phyloP scores from a whole-genome alignment of 31 red algal species.

The Asparagopsis taxiformis region DNA sequence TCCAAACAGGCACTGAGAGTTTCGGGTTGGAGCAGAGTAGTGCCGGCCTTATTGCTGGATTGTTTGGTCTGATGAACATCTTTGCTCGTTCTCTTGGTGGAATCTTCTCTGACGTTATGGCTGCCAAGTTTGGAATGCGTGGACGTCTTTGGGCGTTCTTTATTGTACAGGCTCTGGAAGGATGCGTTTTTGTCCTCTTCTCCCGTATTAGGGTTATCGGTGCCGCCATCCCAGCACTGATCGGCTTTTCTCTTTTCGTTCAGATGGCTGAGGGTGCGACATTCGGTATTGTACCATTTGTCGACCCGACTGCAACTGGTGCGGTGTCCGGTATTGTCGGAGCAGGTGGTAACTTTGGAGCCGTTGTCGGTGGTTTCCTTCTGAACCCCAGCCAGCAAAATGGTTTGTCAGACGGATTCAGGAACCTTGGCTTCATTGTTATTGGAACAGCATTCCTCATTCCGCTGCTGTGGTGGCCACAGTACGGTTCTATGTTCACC shows the following conservation, averaged over 20 bases:
- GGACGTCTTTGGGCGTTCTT: constrained; percentile 96
- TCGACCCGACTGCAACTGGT: constrained; percentile 85
- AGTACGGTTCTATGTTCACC: constrained; percentile 72
- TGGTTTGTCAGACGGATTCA: constrained; percentile 58
- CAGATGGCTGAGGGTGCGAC: constrained; percentile 87
- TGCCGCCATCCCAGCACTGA: constrained; percentile 73
- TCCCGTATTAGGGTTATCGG: constrained; percentile 68
- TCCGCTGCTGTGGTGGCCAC: constrained; percentile 65
- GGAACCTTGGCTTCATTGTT: constrained; percentile 71
- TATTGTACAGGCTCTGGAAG: constrained; percentile 60
- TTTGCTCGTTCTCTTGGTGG: constrained; percentile 95
- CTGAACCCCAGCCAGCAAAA: constrained; percentile 15
- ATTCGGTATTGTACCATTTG: constrained; percentile 96
- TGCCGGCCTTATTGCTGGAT: constrained; percentile 79
- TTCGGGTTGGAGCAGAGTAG: constrained; percentile 45
- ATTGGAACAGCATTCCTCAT: constrained; percentile 70
- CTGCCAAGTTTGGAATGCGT: constrained; percentile 77
- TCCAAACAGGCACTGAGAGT: constrained; percentile 26
- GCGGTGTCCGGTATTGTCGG: constrained; percentile 96
- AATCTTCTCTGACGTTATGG: constrained; percentile 66
- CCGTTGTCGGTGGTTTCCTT: constrained; percentile 66
- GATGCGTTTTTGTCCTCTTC: constrained; percentile 69
- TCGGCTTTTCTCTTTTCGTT: constrained; percentile 84
- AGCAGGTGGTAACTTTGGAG: constrained; percentile 94
- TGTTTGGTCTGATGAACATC: constrained; percentile 97